These are phyloP conservation scores for Candida nitratophila DNA, from an alignment of 805 yeast genomes.

Conservation along the genomic window DNA sequence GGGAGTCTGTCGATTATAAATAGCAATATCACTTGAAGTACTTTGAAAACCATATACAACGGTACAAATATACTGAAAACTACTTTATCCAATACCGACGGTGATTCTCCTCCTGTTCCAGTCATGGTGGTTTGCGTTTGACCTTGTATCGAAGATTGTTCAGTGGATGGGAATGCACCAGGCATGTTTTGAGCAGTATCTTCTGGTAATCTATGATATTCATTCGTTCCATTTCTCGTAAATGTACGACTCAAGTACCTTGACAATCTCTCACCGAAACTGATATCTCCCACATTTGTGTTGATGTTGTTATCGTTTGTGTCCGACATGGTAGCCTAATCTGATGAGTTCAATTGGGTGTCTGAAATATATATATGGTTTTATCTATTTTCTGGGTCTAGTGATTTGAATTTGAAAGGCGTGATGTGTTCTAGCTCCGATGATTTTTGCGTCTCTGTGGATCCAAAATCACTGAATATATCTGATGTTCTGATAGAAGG, in stretches of 20 bases:
- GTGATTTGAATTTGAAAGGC: too few species aligned
- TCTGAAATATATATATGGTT: conserved; percentile 17
- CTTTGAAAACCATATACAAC: background rate
- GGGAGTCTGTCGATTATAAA: background rate
- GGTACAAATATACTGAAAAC: background rate
- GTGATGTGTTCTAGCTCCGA: too few species aligned
- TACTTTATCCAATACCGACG: conserved; percentile 1
- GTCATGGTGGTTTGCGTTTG: too few species aligned
- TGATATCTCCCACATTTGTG: background rate
- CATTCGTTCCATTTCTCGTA: background rate
- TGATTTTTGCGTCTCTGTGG: too few species aligned
- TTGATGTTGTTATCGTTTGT: background rate
- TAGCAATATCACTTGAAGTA: background rate
- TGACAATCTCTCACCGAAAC: conserved; percentile 2
- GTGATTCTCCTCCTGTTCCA: conserved; percentile 1
- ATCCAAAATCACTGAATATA: too few species aligned
- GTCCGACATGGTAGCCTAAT: conserved; percentile 4
- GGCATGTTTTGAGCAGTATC: background rate
- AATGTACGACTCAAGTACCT: conserved; percentile 1
- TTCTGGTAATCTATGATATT: background rate
- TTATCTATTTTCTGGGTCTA: too few species aligned
- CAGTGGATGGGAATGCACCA: too few species aligned
- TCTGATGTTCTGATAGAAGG: too few species aligned
- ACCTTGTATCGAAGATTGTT: too few species aligned
- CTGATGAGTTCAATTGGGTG: conserved; percentile 7